These are phyloP conservation scores for Cordyceps farinosa DNA, from an alignment of 2,329 filamentous ascomycete genomes.

Conservation along the genomic window DNA sequence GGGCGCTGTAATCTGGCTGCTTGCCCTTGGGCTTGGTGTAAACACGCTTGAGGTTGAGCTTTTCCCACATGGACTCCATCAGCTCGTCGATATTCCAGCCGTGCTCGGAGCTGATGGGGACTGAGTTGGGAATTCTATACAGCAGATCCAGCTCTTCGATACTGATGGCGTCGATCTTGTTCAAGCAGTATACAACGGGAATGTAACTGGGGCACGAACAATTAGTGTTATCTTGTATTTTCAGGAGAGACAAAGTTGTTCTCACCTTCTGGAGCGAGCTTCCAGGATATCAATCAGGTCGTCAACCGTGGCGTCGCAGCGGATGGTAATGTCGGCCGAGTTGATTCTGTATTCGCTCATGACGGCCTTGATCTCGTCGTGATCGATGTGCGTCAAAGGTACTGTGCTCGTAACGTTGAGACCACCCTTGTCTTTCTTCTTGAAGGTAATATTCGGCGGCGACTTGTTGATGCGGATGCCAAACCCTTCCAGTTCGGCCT, in stretches of 20 bases:
- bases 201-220: constrained; percentile 65
- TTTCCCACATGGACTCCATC: constrained; percentile 98
- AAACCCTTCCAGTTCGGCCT: constrained; percentile 92
- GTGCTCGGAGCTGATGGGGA: constrained; percentile 94
- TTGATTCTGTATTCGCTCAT: constrained; percentile 97
- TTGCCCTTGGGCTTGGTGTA: constrained; percentile 99
- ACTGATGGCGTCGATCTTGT: constrained; percentile 98
- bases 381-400: constrained; percentile 84
- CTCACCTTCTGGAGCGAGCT: constrained; percentile 70
- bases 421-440: constrained; percentile 98
- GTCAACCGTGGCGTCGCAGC: constrained; percentile 95
- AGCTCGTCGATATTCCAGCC: constrained; percentile 98
- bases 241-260: not conserved
- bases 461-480: constrained; percentile 97
- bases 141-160: constrained; percentile 96
- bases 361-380: constrained; percentile 96
- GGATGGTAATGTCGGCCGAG: constrained; percentile 94
- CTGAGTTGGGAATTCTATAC: constrained; percentile 94
- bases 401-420: constrained; percentile 95
- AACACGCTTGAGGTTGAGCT: constrained; percentile 82
- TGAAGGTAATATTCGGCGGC: constrained; percentile 98
- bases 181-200: constrained; percentile 96
- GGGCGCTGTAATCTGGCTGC: constrained; percentile 85
- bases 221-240: constrained; percentile 16
- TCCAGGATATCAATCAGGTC: constrained; percentile 95